Evolutionary conservation across 2,329 filamentous ascomycete species (phyloP).

Genomic region (Microcyclospora tardicrescens): DNA sequence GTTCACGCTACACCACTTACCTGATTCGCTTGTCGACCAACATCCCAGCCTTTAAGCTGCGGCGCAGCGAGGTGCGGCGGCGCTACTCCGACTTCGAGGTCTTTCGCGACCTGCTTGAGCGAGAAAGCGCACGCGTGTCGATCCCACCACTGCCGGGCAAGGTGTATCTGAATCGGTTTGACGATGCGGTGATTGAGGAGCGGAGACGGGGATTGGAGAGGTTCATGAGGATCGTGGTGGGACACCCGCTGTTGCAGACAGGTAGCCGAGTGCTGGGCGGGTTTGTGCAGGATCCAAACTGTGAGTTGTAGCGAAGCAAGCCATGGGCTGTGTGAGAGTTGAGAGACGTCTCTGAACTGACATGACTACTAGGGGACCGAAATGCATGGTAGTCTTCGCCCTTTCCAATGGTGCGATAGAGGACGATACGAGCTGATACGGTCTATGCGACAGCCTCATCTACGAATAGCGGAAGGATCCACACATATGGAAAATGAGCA

Average conservation of each 20-base stretch:
- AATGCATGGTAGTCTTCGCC: no score
- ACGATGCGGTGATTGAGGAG: conserved; percentile 95
- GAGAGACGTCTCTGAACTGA: no score
- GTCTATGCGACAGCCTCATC: no score
- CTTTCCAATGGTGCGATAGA: no score
- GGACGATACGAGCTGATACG: no score
- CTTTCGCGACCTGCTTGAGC: conserved; percentile 94
- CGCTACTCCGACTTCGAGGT: conserved; percentile 98
- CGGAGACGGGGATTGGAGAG: conserved; percentile 81
- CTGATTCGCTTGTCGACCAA: conserved; percentile 97
- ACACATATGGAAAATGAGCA: no score
- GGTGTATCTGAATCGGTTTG: conserved; percentile 96
- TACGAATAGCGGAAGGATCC: no score
- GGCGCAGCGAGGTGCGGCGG: conserved; percentile 67
- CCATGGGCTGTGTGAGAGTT: no score
- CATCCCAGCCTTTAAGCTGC: conserved; percentile 96
- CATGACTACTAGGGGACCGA: no score
- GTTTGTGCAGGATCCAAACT: conserved; percentile 91
- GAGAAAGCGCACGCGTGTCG: conserved; percentile 83
- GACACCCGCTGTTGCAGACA: conserved; percentile 90
- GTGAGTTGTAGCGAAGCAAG: conserved; percentile 42
- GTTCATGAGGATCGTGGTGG: conserved; percentile 94
- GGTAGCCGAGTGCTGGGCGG: conserved; percentile 92
- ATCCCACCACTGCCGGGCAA: conserved; percentile 94
- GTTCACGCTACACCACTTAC: conserved; percentile 81